Percentiles rank a stretch among this genome's conserved stretches.
Conservation (phyloP, 2,329 filamentous ascomycete genomes). For the Alternaria conjuncta region DNA sequence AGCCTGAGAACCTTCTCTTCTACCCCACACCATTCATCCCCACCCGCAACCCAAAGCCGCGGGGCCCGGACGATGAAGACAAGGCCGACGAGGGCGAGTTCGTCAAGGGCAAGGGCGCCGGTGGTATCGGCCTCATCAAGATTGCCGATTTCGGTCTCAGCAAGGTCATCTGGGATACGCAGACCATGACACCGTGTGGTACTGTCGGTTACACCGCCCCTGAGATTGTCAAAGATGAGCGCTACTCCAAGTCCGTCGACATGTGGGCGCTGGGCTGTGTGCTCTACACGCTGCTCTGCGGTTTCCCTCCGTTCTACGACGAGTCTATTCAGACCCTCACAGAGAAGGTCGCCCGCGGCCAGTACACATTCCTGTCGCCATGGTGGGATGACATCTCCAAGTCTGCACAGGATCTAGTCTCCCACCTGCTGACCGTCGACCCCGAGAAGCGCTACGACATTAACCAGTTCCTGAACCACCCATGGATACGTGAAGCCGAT, state of each 20-base stretch:
- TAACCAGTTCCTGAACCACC: constrained; percentile 88
- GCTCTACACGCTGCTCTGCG: constrained; percentile 93
- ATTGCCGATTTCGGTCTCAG: constrained; percentile 97
- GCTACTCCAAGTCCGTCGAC: constrained; percentile 97
- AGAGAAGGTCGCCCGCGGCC: constrained; percentile 94
- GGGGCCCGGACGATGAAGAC: constrained; percentile 88
- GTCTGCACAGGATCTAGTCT: constrained; percentile 90
- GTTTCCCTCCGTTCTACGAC: constrained; percentile 98
- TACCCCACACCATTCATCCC: constrained; percentile 83
- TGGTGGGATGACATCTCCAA: constrained; percentile 99
- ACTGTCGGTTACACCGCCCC: constrained; percentile 98
- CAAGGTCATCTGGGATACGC: constrained; percentile 97
- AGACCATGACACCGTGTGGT: constrained; percentile 99
- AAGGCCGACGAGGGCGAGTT: constrained; percentile 98
- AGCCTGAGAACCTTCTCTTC: constrained; percentile 96
- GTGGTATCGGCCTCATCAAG: constrained; percentile 94
- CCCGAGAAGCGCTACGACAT: constrained; percentile 96
- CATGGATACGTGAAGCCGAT: constrained; percentile 81
- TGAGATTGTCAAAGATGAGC: constrained; percentile 98
- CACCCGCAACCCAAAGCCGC: constrained; percentile 79
- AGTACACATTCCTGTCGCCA: constrained; percentile 96
- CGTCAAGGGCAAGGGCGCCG: constrained; percentile 77
- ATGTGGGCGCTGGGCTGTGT: constrained; percentile 99
- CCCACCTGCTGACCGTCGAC: constrained; percentile 90
- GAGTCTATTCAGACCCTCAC: constrained; percentile 97